phyloP scores from a whole-genome alignment of 441 rosid genomes.

The Bruguiera hainesii region DNA sequence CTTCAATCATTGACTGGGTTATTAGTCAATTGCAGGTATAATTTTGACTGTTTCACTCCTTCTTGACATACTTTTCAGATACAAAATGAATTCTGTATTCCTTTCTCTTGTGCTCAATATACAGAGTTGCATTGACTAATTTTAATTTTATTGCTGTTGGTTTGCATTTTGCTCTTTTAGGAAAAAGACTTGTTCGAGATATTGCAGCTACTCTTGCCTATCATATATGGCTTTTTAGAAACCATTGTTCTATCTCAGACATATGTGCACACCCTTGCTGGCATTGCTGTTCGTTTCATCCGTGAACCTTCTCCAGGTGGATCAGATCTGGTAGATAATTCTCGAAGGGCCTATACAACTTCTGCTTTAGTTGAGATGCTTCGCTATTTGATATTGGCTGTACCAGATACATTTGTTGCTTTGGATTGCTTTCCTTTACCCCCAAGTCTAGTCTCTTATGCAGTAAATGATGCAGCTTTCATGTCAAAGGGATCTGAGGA shows the following conservation, averaged over 20 bases:
- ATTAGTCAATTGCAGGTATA: slow-evolving; percentile 83
- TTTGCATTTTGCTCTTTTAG: slow-evolving; percentile 45
- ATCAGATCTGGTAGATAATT: slow-evolving; percentile 93
- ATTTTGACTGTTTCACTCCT: background rate
- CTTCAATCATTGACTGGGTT: slow-evolving; percentile 95
- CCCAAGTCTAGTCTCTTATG: slow-evolving; percentile 63
- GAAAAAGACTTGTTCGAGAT: slow-evolving; percentile 79
- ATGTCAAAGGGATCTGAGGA: slow-evolving; percentile 68
- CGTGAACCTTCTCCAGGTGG: slow-evolving; percentile 90
- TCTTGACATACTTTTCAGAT: slow-evolving; percentile 2
- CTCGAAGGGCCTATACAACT: slow-evolving; percentile 87
- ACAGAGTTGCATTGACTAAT: background rate
- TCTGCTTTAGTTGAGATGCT: slow-evolving; percentile 94
- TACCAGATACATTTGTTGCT: slow-evolving; percentile 96
- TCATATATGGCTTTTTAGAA: slow-evolving; percentile 89
- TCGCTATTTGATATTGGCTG: slow-evolving; percentile 86
- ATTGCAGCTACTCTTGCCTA: slow-evolving; percentile 87
- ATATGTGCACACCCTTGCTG: slow-evolving; percentile 76
- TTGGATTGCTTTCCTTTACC: slow-evolving; percentile 97
- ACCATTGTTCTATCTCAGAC: slow-evolving; percentile 82
- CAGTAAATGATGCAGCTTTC: slow-evolving; percentile 68
- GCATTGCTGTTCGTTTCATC: slow-evolving; percentile 76
- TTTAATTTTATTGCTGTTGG: slow-evolving; percentile 21
- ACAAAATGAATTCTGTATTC: background rate
- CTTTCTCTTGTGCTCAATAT: background rate